phyloP scores from a whole-genome alignment of 2,329 filamentous ascomycete species.

The Botryotinia narcissicola region DNA sequence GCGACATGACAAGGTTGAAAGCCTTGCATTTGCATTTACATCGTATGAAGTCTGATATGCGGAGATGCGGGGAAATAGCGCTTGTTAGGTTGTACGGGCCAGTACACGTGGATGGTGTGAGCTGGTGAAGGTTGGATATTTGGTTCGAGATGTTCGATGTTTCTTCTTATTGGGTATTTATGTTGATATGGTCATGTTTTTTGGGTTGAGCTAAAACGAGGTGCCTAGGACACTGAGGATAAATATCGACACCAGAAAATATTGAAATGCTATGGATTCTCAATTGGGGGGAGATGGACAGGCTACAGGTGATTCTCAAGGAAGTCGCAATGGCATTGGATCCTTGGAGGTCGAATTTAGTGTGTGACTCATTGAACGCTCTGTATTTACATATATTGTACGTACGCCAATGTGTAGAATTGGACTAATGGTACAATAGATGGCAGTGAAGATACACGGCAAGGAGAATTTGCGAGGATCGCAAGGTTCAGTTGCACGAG shows the following conservation, averaged over 20 bases:
- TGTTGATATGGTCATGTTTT: neutral
- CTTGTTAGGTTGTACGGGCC: neutral
- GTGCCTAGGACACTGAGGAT: neutral
- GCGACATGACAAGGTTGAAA: neutral
- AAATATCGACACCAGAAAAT: neutral
- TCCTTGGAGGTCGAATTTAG: neutral
- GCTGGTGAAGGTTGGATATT: neutral
- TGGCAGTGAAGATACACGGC: neutral
- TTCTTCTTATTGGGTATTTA: neutral
- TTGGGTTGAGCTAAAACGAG: neutral
- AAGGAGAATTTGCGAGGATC: neutral
- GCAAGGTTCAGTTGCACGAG: constrained; percentile 1
- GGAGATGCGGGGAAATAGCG: neutral
- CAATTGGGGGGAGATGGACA: neutral
- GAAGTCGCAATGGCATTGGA: neutral
- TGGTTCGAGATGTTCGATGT: neutral
- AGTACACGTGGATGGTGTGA: neutral
- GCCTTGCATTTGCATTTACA: neutral
- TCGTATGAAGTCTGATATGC: neutral
- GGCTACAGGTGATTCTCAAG: neutral
- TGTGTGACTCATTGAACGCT: neutral
- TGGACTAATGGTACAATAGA: neutral
- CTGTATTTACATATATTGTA: neutral
- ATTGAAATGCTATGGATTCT: neutral
- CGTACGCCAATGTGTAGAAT: neutral